These are phyloP conservation scores for Penicillium palitans DNA, from an alignment of 2,329 filamentous ascomycete genomes.

Conservation along the genomic window DNA sequence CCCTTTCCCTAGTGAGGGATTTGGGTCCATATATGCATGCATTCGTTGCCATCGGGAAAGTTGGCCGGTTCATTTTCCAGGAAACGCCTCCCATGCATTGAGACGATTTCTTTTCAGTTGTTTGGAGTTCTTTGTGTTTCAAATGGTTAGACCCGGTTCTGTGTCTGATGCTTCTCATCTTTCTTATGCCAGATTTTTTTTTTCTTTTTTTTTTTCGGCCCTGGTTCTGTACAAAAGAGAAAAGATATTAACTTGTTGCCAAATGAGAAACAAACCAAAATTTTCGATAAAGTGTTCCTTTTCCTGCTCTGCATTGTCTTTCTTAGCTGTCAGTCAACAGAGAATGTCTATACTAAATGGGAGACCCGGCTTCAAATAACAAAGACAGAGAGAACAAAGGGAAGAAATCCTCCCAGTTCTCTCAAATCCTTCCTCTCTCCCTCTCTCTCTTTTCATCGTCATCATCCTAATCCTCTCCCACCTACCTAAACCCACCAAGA, in stretches of 20 bases:
- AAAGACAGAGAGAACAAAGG: constrained; percentile 3
- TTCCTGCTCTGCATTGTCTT: neutral
- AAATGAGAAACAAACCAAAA: constrained; percentile 27
- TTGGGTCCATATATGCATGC: constrained; percentile 13
- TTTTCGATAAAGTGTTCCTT: constrained; percentile 14
- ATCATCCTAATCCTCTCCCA: neutral
- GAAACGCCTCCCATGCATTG: constrained; percentile 9
- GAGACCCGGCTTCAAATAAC: neutral
- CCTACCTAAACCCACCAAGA: neutral
- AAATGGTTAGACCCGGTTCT: constrained; percentile 18
- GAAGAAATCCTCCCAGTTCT: neutral
- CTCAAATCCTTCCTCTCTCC: neutral
- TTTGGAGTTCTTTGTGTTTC: constrained; percentile 21
- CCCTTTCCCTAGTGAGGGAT: neutral
- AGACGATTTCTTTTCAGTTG: constrained; percentile 14
- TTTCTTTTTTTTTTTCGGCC: constrained; percentile 15
- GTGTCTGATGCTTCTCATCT: constrained; percentile 12
- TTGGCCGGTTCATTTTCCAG: constrained; percentile 10
- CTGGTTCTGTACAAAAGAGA: constrained; percentile 27
- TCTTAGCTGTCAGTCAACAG: neutral
- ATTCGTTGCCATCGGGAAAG: constrained; percentile 11
- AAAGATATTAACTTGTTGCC: constrained; percentile 23
- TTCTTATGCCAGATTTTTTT: constrained; percentile 20
- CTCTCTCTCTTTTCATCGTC: neutral
- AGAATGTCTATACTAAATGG: neutral